Evolutionary conservation across 192 early-diverging fungal species (phyloP), one percentile per base, ranked within the genome.

Genomic region (Phlyctochytrium arcticum): DNA sequence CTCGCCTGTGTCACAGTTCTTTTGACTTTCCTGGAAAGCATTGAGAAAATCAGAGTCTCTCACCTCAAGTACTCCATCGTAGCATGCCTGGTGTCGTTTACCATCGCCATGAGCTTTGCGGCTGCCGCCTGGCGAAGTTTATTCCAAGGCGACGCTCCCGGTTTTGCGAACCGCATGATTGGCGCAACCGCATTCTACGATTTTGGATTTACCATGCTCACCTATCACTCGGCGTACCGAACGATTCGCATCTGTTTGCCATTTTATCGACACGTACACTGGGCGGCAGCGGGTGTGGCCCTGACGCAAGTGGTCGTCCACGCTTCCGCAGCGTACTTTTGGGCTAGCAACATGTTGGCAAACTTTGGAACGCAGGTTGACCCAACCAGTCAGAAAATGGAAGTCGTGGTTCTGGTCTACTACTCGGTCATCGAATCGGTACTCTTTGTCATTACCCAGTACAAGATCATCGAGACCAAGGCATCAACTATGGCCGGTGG

Each of bases 361-460:
- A 60, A 60, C 58, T 60, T 48, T 39, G 58, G 58, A 12, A 46
- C 58, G n/a, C n/a, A 21, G 39, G 17, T 17, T 12, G 46, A 35
- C 9, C 19, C 9, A 8, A 47, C 46, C 58, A 23, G 17, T 21
- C n/a, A 12, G 26, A 60, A 29, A 26, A 36, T 60, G n/a, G 58
- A 60, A 27, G 30, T 46, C 8, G 39, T 36, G 9, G 21, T 60
- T 9, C 34, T 60, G 27, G 5, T 60, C 0, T 60, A 60, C 39
- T 60, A 60, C 58, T 10, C 15, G 8, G 37, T 60, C 58, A 39
- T 60, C 37, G 58, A 60, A 4, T 36, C 37, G n/a, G 19, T 46
- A 19, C 39, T 46, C 8, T 60, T 60, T 39, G 2, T 60, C 15
- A 17, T 60, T 35, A 60, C 42, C 9, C 58, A 60, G 35, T 60